Evolutionary conservation across 2,329 filamentous ascomycete genomes (phyloP).

Genomic region (Trichoderma atrobrunneum): DNA sequence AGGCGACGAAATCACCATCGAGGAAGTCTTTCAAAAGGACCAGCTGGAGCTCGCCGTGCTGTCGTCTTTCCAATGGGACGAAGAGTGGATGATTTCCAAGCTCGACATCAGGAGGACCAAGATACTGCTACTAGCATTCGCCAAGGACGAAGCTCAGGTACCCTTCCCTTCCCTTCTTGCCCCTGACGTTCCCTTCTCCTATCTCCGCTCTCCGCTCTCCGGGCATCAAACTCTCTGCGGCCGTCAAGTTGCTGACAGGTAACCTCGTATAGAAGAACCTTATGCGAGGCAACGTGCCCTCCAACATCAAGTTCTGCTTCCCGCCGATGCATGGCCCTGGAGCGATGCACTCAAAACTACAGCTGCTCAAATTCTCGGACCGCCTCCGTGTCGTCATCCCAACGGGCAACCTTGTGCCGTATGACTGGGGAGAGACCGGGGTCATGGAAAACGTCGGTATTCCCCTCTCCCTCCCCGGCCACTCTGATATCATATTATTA

Average conservation of each 20-base stretch:
- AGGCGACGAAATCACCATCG: conserved; percentile 76
- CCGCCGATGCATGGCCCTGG: conserved; percentile 73
- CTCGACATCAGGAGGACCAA: conserved; percentile 60
- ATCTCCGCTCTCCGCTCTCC: not conserved
- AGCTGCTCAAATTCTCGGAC: conserved; percentile 74
- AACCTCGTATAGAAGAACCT: conserved; percentile 39
- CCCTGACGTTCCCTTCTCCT: not conserved
- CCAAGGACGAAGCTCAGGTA: conserved; percentile 52
- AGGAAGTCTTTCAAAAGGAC: conserved; percentile 76
- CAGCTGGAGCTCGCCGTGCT: conserved; percentile 74
- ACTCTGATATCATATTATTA: not conserved
- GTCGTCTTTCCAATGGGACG: conserved; percentile 85
- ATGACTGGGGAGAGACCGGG: conserved; percentile 87
- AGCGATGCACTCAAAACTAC: conserved; percentile 92
- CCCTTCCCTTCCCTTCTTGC: not conserved
- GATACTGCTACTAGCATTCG: conserved; percentile 59
- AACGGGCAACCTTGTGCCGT: conserved; percentile 78
- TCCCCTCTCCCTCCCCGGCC: not conserved
- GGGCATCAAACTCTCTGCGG: not conserved
- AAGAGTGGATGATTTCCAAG: conserved; percentile 74
- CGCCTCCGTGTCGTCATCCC: conserved; percentile 81
- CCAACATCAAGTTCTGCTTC: conserved; percentile 70
- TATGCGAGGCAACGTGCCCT: conserved; percentile 49
- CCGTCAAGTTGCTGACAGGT: not conserved
- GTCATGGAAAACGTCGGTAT: conserved; percentile 73